Base-by-base conservation (phyloP, 75 land plant genomes). In the Chamaecyparis obtusa region DNA sequence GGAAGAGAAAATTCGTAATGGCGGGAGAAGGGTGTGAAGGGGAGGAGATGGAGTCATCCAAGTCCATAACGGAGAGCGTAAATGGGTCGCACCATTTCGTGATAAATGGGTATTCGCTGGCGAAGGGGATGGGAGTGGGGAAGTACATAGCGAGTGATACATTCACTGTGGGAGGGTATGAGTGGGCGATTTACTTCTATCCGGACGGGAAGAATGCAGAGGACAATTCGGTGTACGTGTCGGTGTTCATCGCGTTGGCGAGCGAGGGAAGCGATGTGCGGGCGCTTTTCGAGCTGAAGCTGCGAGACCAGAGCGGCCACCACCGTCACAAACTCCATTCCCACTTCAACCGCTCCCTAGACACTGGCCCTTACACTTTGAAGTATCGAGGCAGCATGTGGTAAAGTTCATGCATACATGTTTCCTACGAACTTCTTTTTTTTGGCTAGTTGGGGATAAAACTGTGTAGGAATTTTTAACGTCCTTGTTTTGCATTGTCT, bases 361-460 rank as follows among this genome's bases (percentile, higher is more conserved):
- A 92, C 76, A 89, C 91, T 30, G 93, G 93, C 9, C 93, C 93
- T 84, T 92, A 92, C 87, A 92, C 93, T 27, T 87, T 92, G 55
- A 92, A 92, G 86, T 92, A 92, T 55, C 84, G 86, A 57, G 93
- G 93, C 43, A 91, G 93, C 84, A 92, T 92, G 97, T 96, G 97
- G 97, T 93, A 72, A 84, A 90, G 88, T 83, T 30, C 37, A 48
- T 48, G 51, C 51, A 48, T 48, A 9, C 10, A 48, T 9, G 51
- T 21, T 19, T 60, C 6, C 17, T 60, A 19, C 5, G n/a, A n/a
- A n/a, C n/a, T n/a, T 3, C 0, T 56, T 17, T 56, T 13, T 17
- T 16, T 3, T 56, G 13, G 2, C 14, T 56, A 3, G 17, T 16
- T 3, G 60, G 60, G 21, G 21, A 17, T 56, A 56, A 3, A 56